Evolutionary conservation across 164 flowering plant genomes (phyloP), one percentile per base, ranked within the genome.

Genomic region (Aristolochia contorta): DNA sequence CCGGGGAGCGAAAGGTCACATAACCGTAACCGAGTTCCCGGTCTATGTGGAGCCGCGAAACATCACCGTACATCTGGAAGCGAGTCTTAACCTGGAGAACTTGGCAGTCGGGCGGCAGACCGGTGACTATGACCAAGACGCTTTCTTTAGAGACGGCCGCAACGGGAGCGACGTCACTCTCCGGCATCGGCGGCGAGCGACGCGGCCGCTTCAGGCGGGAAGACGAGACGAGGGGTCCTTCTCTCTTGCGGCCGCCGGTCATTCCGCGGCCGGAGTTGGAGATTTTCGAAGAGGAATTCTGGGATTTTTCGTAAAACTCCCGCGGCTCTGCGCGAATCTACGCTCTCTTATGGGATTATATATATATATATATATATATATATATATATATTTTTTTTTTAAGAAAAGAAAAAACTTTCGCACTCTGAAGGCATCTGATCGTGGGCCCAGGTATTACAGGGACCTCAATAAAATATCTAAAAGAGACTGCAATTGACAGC

Each of bases 31-130:
- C 83, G 19, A 69, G 72, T 18, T 46, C 8, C 12, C 73, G 75
- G 64, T 87, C 91, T 65, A 92, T 79, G 20, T 87, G 82, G 69
- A 84, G 79, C 20, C 96, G 82, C 16, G 95, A 82, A 51, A 91
- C 78, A 16, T 75, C 46, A 16, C 95, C 95, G 70, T 84, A 89
- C 72, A 87, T 80, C 80, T 84, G 84, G 71, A 92, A 83, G 54
- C 93, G 78, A 20, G 95, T 80, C 57, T 89, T 89, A 47, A 87
- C 74, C 71, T 89, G 90, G 25, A 89, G 81, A 46, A 89, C 85
- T 1, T 91, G 84, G 77, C 86, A 82, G 25, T 63, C 73, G 0
- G 65, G 51, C 14, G 83, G 60, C 14, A 92, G 77, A 12, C 85
- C 89, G 48, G 67, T 74, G 1, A 85, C 82, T 5, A 86, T 64